Conservation (phyloP, 1,284 basidiomycete genomes). For the Microbotryum silenes-acaulis region DNA sequence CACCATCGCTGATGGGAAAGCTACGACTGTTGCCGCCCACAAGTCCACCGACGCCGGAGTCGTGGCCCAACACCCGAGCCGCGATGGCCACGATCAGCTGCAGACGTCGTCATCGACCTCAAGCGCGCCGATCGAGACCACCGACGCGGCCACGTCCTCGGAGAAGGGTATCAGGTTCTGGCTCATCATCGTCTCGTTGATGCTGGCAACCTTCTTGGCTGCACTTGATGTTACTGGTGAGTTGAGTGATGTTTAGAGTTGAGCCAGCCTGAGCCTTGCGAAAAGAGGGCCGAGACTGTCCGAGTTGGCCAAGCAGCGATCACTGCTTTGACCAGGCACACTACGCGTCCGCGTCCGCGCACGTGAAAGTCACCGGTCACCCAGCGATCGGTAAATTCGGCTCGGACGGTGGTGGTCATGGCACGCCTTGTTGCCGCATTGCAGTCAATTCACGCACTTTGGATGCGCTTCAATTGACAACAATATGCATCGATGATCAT, state of each 20-base stretch:
- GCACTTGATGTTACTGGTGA: constrained; percentile 12
- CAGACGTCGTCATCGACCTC: too few species aligned
- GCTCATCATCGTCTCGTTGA: constrained; percentile 6
- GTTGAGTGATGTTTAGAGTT: not conserved
- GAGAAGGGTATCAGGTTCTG: constrained; percentile 12
- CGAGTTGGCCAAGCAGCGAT: not conserved
- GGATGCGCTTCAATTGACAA: not conserved
- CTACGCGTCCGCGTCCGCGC: too few species aligned
- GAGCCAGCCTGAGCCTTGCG: too few species aligned
- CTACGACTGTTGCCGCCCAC: too few species aligned
- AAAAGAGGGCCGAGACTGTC: too few species aligned
- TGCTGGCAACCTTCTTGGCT: constrained; percentile 13
- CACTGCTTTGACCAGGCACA: not conserved
- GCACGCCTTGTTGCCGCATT: not conserved
- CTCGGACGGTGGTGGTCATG: too few species aligned
- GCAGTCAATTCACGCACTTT: too few species aligned
- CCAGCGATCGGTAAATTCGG: too few species aligned
- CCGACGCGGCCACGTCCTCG: not conserved
- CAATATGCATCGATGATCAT: not conserved
- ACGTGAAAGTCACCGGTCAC: not conserved
- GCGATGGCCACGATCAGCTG: too few species aligned
- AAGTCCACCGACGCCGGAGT: too few species aligned
- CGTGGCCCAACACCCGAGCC: too few species aligned
- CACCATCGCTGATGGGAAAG: not conserved
- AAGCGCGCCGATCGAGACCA: too few species aligned